These are phyloP conservation scores for Diospyros lotus DNA, from an alignment of 148 eudicot genomes.

Conservation along the genomic window DNA sequence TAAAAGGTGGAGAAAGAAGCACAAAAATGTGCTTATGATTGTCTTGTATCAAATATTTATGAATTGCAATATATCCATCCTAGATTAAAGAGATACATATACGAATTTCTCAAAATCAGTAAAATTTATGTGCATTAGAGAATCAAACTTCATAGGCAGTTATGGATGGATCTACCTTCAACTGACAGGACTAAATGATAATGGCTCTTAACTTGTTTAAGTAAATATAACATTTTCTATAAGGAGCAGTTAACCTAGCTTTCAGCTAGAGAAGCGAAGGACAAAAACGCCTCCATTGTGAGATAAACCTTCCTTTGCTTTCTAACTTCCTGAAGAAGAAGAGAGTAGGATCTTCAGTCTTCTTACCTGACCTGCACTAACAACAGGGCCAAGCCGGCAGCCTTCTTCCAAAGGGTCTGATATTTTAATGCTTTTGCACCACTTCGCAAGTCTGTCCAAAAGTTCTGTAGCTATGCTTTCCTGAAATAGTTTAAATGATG, in stretches of 20 bases:
- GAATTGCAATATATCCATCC: neutral
- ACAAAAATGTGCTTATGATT: neutral
- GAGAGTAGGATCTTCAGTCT: neutral
- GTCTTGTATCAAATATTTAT: neutral
- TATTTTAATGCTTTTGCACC: conserved; percentile 85
- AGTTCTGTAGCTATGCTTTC: conserved; percentile 80
- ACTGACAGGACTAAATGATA: neutral
- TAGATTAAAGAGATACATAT: neutral
- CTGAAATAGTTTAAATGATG: conserved; percentile 33
- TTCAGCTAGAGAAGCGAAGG: neutral
- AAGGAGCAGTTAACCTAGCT: neutral
- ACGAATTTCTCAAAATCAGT: neutral
- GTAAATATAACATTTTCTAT: neutral
- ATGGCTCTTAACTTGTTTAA: neutral
- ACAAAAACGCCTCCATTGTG: neutral
- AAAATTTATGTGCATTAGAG: neutral
- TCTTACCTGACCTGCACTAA: conserved; percentile 83
- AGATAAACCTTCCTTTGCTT: conserved; percentile 2
- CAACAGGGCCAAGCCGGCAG: conserved; percentile 92
- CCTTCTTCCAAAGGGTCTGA: conserved; percentile 97
- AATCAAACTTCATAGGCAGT: neutral
- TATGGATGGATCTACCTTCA: neutral
- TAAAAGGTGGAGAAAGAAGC: neutral
- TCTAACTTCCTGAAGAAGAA: neutral
- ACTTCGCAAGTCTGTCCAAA: conserved; percentile 75